Evolutionary conservation across 2,329 filamentous ascomycete species (phyloP).

Genomic region (Fusarium sarcochroum): DNA sequence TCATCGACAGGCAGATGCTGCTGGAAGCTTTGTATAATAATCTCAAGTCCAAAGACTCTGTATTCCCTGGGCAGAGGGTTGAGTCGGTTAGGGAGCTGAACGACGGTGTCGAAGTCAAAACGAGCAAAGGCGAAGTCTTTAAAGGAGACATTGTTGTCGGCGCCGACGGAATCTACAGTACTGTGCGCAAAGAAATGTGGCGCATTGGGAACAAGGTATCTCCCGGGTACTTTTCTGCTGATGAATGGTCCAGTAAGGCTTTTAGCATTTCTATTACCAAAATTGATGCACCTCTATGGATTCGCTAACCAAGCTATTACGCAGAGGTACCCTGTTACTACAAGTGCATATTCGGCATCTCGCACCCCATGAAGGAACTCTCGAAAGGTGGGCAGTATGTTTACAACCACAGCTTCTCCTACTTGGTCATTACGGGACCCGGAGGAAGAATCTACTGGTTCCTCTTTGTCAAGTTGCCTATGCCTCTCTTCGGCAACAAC

Average conservation of each 20-base stretch:
- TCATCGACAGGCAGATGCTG: slow-evolving; percentile 55
- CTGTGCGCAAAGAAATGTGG: slow-evolving; percentile 52
- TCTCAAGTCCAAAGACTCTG: slow-evolving; percentile 47
- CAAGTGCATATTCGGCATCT: slow-evolving; percentile 23
- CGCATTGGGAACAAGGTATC: slow-evolving; percentile 13
- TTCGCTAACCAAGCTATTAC: not conserved
- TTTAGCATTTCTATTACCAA: not conserved
- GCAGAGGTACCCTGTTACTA: slow-evolving; percentile 17
- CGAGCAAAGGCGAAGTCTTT: slow-evolving; percentile 27
- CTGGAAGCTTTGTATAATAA: slow-evolving; percentile 54
- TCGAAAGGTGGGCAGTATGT: not conserved
- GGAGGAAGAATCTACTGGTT: slow-evolving; percentile 19
- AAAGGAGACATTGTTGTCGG: slow-evolving; percentile 56
- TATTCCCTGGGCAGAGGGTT: slow-evolving; percentile 38
- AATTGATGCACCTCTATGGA: not conserved
- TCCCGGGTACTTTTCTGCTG: slow-evolving; percentile 7
- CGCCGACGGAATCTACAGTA: slow-evolving; percentile 59
- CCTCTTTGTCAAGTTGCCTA: not conserved
- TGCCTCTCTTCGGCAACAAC: not conserved
- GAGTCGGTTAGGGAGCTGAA: not conserved
- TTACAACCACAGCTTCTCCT: not conserved
- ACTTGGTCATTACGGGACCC: not conserved
- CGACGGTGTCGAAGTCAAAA: not conserved
- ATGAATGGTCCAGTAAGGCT: slow-evolving; percentile 25
- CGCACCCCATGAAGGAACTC: not conserved